phyloP scores from a whole-genome alignment of 1,284 basidiomycete species.

The Ustilago sp. region DNA sequence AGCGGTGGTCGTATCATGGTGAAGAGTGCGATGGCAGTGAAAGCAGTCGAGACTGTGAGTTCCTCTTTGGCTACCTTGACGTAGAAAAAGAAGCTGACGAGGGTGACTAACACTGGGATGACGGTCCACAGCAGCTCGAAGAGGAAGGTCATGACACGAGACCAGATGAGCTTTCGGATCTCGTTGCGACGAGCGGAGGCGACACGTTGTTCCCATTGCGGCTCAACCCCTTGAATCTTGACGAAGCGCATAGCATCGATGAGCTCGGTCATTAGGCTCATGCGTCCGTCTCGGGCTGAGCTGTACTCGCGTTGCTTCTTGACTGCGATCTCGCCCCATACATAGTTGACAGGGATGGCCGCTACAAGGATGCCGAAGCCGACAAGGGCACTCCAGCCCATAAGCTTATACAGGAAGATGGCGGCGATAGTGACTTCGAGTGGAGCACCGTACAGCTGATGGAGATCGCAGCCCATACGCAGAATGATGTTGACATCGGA shows the following conservation, averaged over 20 bases:
- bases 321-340: conserved; percentile 76
- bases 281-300: conserved; percentile 82
- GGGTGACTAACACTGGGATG: conserved; percentile 57
- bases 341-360: conserved; percentile 81
- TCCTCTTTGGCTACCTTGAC: conserved; percentile 49
- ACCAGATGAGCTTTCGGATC: conserved; percentile 59
- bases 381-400: conserved; percentile 85
- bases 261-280: conserved; percentile 86
- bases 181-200: conserved; percentile 60
- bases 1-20: conserved; percentile 58
- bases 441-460: conserved; percentile 77
- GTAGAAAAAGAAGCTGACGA: conserved; percentile 62
- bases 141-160: conserved; percentile 65
- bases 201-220: conserved; percentile 55
- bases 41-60: conserved; percentile 59
- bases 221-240: conserved; percentile 72
- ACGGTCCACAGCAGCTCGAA: conserved; percentile 69
- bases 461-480: conserved; percentile 71
- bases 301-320: conserved; percentile 79
- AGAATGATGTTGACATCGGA: conserved; percentile 67
- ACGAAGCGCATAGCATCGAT: conserved; percentile 79
- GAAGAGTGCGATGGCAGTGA: conserved; percentile 56
- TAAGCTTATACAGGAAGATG: conserved; percentile 73
- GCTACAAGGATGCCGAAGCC: conserved; percentile 82
- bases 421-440: conserved; percentile 82